Base-by-base conservation (phyloP, 1,284 basidiomycete species). In the Golubevia sp. region DNA sequence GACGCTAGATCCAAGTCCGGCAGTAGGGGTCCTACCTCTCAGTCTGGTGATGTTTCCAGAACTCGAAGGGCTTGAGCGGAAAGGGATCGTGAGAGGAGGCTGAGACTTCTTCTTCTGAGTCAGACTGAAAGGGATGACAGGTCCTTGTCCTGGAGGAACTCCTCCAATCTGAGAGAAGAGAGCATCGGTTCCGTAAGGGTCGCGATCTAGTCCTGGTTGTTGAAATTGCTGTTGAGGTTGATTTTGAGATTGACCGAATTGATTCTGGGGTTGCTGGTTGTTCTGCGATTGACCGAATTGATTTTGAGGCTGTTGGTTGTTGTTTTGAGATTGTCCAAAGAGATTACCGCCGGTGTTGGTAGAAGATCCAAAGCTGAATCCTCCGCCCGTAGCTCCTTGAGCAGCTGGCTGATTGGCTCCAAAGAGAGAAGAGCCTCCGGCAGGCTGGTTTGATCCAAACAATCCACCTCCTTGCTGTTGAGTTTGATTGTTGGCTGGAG, bases 251-350 rank as follows among this genome's bases (percentile, higher is more conserved):
- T 34, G 38, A 13, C 38, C 26, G 23, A 49, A 57, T 49, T 57
- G 55, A 18, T 44, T 57, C 77, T 2, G 70, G 61, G 49, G 56
- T 58, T 25, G 67, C n/a, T n/a, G n/a, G n/a, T n/a, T n/a, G 71
- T 56, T 74, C 74, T 34, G 67, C 52, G 55, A 44, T 77, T 34
- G 38, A 13, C 38, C 26, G 23, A 49, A 57, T 49, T 57, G 55
- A 18, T 44, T 57, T 11, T 48, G 24, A 24, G 27, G 27, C 30
- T 57, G 27, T 34, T 56, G 55, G 69, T 60, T 74, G 79, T 66
- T 86, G 86, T 26, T 84, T 83, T 7, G 85, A 68, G 2, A 85
- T 74, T 24, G 83, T 83, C 21, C 88, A 87, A 57, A 88, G 88
- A 55, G 87, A 58, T 18, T 80, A 77, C 0, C 84, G 67, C 58